phyloP scores from a whole-genome alignment of 2,329 filamentous ascomycete species.

The Mariannaea elegans region DNA sequence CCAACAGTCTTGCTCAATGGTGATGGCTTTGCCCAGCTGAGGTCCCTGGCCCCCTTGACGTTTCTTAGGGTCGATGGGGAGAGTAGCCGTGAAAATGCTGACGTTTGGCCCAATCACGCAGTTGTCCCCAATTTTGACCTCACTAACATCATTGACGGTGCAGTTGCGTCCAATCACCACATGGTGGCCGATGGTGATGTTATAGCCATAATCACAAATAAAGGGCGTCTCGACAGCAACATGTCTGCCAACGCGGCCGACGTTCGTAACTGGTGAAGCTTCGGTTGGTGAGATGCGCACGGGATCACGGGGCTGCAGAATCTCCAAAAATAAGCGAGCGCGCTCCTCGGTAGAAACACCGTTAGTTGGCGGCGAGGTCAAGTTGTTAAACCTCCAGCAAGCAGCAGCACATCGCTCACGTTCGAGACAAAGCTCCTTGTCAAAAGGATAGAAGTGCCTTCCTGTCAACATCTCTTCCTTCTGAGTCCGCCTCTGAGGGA shows the following conservation, averaged over 20 bases:
- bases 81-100: constrained; percentile 80
- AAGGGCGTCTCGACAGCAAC: constrained; percentile 89
- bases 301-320: constrained; percentile 70
- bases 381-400: constrained; percentile 85
- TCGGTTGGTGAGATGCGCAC: constrained; percentile 65
- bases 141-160: constrained; percentile 85
- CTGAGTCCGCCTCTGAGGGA: constrained; percentile 66
- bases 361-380: constrained; percentile 75
- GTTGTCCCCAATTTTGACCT: constrained; percentile 82
- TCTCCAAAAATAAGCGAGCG: constrained; percentile 74
- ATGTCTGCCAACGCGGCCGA: constrained; percentile 75
- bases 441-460: constrained; percentile 80
- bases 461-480: constrained; percentile 91
- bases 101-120: constrained; percentile 85
- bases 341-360: constrained; percentile 76
- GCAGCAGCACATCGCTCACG: constrained; percentile 85
- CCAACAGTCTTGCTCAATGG: constrained; percentile 87
- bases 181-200: constrained; percentile 86
- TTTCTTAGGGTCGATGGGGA: constrained; percentile 76
- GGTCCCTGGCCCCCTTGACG: constrained; percentile 78
- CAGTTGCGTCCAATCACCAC: constrained; percentile 86
- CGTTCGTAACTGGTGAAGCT: constrained; percentile 60
- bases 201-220: constrained; percentile 94
- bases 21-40: constrained; percentile 75
- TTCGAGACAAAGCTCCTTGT: constrained; percentile 80